A percentile compares a stretch with the other conserved stretches of the same genome.
Evolutionary conservation across 352 stramenopile genomes (phyloP).

Genomic region (Phytophthora colocasiae): DNA sequence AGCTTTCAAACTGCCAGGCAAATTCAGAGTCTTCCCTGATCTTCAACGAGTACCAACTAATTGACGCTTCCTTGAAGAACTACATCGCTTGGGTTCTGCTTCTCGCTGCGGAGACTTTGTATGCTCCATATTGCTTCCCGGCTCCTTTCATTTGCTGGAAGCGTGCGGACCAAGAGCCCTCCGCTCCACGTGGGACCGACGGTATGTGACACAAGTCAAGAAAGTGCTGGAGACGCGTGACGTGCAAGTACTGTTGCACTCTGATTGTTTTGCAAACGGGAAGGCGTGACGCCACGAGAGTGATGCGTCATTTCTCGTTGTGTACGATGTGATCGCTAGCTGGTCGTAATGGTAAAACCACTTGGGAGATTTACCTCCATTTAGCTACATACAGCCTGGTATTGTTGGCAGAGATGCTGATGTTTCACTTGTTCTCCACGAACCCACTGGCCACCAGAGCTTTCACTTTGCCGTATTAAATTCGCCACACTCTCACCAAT

Average conservation of each 20-base stretch:
- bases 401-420: slow-evolving; percentile 21
- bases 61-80: background rate
- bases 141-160: background rate
- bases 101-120: too few relatives aligned
- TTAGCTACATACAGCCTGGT: slow-evolving; percentile 42
- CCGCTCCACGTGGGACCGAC: slow-evolving; percentile 26
- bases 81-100: background rate
- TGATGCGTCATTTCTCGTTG: slow-evolving; percentile 54
- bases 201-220: slow-evolving; percentile 46
- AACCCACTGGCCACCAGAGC: slow-evolving; percentile 27
- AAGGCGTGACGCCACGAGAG: slow-evolving; percentile 43
- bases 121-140: background rate
- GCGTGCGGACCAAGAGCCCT: background rate
- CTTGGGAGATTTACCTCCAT: slow-evolving; percentile 47
- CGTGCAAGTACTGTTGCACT: slow-evolving; percentile 32
- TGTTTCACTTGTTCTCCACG: slow-evolving; percentile 29
- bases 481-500: background rate
- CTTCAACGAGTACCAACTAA: background rate
- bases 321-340: slow-evolving; percentile 44
- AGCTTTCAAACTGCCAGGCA: slow-evolving; percentile 6
- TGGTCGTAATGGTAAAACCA: slow-evolving; percentile 64
- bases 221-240: slow-evolving; percentile 42
- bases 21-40: background rate
- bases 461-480: background rate
- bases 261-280: background rate